These are phyloP conservation scores for Candida anutae DNA, from an alignment of 1,139 yeast species.

Conservation along the genomic window DNA sequence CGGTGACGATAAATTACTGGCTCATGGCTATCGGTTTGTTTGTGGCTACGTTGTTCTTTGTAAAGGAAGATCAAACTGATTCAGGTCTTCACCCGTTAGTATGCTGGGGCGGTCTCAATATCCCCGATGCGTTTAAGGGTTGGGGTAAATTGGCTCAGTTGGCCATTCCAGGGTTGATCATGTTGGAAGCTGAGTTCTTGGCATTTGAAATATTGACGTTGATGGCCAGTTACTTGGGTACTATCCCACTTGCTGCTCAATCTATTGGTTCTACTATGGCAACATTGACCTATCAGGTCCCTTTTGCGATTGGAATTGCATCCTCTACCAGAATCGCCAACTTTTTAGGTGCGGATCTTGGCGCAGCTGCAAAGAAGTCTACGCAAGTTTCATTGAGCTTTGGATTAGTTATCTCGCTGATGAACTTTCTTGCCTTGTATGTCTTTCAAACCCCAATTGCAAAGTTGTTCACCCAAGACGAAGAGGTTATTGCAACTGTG, in stretches of 20 bases:
- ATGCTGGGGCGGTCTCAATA: slow-evolving; percentile 23
- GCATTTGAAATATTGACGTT: slow-evolving; percentile 69
- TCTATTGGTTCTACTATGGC: slow-evolving; percentile 53
- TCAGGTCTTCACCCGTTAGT: slow-evolving; percentile 33
- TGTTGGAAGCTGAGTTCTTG: slow-evolving; percentile 68
- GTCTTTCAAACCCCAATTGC: slow-evolving; percentile 32
- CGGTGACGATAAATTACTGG: slow-evolving; percentile 52
- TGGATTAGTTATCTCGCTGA: slow-evolving; percentile 32
- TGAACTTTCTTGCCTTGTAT: slow-evolving; percentile 34
- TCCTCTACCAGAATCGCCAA: slow-evolving; percentile 54
- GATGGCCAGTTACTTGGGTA: slow-evolving; percentile 51
- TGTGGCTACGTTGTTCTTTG: slow-evolving; percentile 29
- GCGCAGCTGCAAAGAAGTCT: slow-evolving; percentile 36
- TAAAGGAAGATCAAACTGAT: slow-evolving; percentile 33
- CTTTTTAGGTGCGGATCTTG: slow-evolving; percentile 48
- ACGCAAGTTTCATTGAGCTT: slow-evolving; percentile 39
- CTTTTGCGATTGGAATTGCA: slow-evolving; percentile 56
- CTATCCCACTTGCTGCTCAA: slow-evolving; percentile 49
- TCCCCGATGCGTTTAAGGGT: slow-evolving; percentile 25
- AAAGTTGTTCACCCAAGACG: slow-evolving; percentile 31
- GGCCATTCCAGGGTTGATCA: slow-evolving; percentile 64
- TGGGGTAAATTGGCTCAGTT: slow-evolving; percentile 43
- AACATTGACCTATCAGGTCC: slow-evolving; percentile 43
- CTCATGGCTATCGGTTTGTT: slow-evolving; percentile 44
- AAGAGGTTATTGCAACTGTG: slow-evolving; percentile 33